A percentile compares a stretch with the other conserved stretches of the same genome.
Evolutionary conservation across 495 filamentous ascomycete genomes (phyloP).

Genomic region (Saxispiralis lemnorum): DNA sequence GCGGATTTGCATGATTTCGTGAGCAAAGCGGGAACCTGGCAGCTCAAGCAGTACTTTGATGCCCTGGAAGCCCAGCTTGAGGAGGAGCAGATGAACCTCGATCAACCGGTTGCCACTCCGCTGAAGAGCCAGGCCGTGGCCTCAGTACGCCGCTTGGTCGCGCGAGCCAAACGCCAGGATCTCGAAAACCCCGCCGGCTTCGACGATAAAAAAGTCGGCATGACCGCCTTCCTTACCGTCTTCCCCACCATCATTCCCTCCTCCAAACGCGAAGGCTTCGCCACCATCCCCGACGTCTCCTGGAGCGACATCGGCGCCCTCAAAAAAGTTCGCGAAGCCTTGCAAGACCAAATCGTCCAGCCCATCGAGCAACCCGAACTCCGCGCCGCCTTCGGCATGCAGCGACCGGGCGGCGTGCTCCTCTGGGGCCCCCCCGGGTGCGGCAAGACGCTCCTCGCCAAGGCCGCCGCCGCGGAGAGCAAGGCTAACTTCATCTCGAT

Average conservation of each 20-base stretch:
- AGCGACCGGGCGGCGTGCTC: conserved; percentile 74
- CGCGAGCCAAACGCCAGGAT: conserved; percentile 1
- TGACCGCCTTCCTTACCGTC: conserved; percentile 55
- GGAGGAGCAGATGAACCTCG: conserved; percentile 18
- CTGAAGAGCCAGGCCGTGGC: background rate
- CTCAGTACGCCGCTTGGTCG: conserved; percentile 1
- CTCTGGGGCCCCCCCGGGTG: conserved; percentile 96
- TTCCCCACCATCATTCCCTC: conserved; percentile 79
- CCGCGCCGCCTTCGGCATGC: conserved; percentile 67
- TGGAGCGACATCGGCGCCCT: conserved; percentile 89
- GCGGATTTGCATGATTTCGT: conserved; percentile 50
- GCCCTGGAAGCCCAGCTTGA: conserved; percentile 21
- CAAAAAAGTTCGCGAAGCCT: conserved; percentile 56
- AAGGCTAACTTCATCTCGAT: conserved; percentile 96
- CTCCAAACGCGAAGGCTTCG: conserved; percentile 88
- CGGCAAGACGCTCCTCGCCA: conserved; percentile 90
- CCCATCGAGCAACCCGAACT: conserved; percentile 74
- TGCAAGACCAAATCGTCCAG: conserved; percentile 76
- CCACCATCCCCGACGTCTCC: conserved; percentile 89
- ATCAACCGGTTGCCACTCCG: background rate
- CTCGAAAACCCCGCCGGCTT: conserved; percentile 16
- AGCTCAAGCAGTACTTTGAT: conserved; percentile 24
- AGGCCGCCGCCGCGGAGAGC: conserved; percentile 88
- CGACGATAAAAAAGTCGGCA: conserved; percentile 29
- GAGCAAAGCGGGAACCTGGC: conserved; percentile 48